These are phyloP conservation scores for Emergomyces africanus DNA, from an alignment of 2,329 filamentous ascomycete species.

Conservation along the genomic window DNA sequence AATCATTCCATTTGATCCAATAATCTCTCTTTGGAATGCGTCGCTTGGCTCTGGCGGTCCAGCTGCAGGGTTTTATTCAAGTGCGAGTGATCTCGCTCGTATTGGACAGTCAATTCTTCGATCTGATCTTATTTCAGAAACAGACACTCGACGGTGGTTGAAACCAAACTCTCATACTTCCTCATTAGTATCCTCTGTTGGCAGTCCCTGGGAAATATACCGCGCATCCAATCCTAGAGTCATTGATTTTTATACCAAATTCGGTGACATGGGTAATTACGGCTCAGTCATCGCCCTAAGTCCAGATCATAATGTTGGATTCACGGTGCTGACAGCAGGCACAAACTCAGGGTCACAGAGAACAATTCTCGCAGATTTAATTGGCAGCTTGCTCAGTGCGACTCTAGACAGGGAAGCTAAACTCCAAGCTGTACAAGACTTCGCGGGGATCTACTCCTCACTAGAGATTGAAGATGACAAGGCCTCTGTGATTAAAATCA, in stretches of 20 bases:
- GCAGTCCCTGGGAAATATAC: constrained; percentile 29
- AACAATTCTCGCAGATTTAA: constrained; percentile 18
- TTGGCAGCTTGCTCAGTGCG: constrained; percentile 16
- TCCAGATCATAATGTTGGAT: constrained; percentile 25
- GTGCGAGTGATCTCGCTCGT: constrained; percentile 23
- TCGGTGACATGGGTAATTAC: constrained; percentile 22
- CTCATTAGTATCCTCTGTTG: constrained; percentile 21
- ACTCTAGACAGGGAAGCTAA: constrained; percentile 17
- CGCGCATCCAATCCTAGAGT: constrained; percentile 13
- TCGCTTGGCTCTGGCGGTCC: constrained; percentile 21
- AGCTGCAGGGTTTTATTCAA: constrained; percentile 15
- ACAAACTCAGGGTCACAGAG: constrained; percentile 5
- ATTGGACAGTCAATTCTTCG: constrained; percentile 29
- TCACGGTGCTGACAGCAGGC: constrained; percentile 21
- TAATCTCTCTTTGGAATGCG: constrained; percentile 21
- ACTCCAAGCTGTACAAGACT: constrained; percentile 14
- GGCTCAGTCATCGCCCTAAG: constrained; percentile 21
- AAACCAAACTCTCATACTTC: constrained; percentile 29
- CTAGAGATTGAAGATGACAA: constrained; percentile 7
- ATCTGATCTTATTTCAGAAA: constrained; percentile 21
- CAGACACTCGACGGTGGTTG: constrained; percentile 28
- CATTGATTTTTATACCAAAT: constrained; percentile 26
- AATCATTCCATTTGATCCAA: constrained; percentile 23
- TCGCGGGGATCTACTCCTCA: constrained; percentile 16
- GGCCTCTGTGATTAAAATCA: constrained; percentile 8